Evolutionary conservation across 1,139 yeast species (phyloP).

Genomic region (Geotrichum aggregatum): DNA sequence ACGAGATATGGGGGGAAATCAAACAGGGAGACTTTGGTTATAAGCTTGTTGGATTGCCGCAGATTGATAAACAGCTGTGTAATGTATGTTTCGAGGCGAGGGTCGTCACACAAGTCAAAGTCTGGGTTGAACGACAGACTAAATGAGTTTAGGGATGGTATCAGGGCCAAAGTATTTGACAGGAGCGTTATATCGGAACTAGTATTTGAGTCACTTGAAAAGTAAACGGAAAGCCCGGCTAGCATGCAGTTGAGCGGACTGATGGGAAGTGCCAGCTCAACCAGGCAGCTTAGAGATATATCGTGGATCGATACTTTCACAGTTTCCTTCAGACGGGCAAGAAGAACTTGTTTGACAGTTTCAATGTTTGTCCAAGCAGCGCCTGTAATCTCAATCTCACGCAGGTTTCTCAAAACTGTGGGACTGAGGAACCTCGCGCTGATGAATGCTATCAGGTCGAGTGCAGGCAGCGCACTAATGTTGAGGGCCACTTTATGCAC

Average conservation of each 20-base stretch:
- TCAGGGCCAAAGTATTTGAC: not conserved
- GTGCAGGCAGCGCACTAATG: not conserved
- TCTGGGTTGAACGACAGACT: slow-evolving; percentile 7
- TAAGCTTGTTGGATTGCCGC: not conserved
- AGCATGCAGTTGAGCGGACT: slow-evolving; percentile 4
- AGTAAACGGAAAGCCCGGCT: not conserved
- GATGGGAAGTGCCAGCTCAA: slow-evolving; percentile 12
- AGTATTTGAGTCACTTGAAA: slow-evolving; percentile 10
- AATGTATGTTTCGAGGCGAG: slow-evolving; percentile 3
- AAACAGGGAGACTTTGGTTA: slow-evolving; percentile 8
- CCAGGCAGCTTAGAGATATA: slow-evolving; percentile 7
- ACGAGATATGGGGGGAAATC: slow-evolving; percentile 17
- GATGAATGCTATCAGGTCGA: not conserved
- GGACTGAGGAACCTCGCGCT: not conserved
- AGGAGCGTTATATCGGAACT: slow-evolving; percentile 12
- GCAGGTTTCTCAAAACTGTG: slow-evolving; percentile 1
- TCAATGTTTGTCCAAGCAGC: not conserved
- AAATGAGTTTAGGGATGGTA: slow-evolving; percentile 10
- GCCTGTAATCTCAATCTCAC: slow-evolving; percentile 6
- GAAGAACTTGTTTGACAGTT: not conserved
- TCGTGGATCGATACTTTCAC: not conserved
- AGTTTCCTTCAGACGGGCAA: not conserved
- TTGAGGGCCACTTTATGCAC: slow-evolving; percentile 6
- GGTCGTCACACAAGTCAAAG: slow-evolving; percentile 15
- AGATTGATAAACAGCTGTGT: not conserved